Conservation (phyloP, 352 stramenopile genomes). For the Pythium insidiosum region DNA sequence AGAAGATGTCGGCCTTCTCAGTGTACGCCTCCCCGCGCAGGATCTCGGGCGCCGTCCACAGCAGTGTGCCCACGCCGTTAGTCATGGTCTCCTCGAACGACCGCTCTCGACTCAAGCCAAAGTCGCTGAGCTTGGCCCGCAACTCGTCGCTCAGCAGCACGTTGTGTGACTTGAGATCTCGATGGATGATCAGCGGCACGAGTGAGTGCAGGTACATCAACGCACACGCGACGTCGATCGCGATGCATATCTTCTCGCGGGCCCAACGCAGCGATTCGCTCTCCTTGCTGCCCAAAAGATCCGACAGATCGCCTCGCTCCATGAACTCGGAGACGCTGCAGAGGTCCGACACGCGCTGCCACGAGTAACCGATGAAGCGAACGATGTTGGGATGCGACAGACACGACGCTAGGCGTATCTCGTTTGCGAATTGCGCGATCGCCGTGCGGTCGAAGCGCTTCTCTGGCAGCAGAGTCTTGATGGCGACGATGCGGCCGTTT, state of each 20-base stretch:
- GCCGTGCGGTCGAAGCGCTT: constrained; percentile 29
- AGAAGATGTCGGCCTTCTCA: constrained; percentile 57
- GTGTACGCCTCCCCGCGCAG: constrained; percentile 42
- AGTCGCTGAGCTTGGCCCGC: constrained; percentile 52
- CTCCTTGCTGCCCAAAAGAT: constrained; percentile 32
- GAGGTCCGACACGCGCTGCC: constrained; percentile 37
- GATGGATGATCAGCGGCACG: constrained; percentile 48
- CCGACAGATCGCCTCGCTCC: constrained; percentile 37
- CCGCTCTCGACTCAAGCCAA: constrained; percentile 41
- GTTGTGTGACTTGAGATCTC: constrained; percentile 64
- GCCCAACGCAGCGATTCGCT: constrained; percentile 26
- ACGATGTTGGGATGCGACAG: constrained; percentile 66
- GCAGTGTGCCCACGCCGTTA: constrained; percentile 42
- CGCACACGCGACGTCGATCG: constrained; percentile 44
- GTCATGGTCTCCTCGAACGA: constrained; percentile 64
- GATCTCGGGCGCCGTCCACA: constrained; percentile 58
- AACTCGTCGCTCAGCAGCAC: constrained; percentile 34
- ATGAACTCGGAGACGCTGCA: constrained; percentile 63
- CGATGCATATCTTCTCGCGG: constrained; percentile 49
- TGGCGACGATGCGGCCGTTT: constrained; percentile 30
- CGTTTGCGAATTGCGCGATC: constrained; percentile 40
- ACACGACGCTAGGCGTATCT: constrained; percentile 36
- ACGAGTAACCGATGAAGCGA: constrained; percentile 52
- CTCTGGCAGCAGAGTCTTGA: constrained; percentile 50
- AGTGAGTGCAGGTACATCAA: constrained; percentile 58